These are phyloP conservation scores for Phialemonium atrogriseum DNA, from an alignment of 2,329 filamentous ascomycete genomes.

Conservation along the genomic window DNA sequence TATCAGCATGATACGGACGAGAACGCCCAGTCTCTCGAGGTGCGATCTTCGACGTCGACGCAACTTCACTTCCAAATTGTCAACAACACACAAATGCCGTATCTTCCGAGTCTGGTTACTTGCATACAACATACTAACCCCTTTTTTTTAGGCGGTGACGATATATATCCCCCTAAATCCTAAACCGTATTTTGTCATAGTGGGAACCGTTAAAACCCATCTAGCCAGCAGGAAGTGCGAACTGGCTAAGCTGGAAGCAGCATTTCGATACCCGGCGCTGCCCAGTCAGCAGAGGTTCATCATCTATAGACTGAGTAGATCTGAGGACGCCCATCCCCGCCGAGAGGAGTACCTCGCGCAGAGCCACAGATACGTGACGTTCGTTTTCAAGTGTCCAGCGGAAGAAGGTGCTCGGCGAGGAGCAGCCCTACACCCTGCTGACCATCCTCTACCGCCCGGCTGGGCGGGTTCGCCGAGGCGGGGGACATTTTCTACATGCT, in stretches of 20 bases:
- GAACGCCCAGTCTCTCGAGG: constrained; percentile 1
- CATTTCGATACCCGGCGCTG: constrained; percentile 1
- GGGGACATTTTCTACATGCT: constrained; percentile 6
- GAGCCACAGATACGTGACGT: constrained; percentile 6
- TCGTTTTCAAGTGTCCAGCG: constrained; percentile 9
- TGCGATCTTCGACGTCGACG: constrained; percentile 1
- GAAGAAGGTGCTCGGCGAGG: constrained; percentile 7
- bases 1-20: background rate
- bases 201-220: constrained; percentile 1
- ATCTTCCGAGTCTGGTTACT: background rate
- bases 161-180: background rate
- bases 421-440: constrained; percentile 9
- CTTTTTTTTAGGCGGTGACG: constrained; percentile 1
- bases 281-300: constrained; percentile 4
- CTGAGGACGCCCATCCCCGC: too few species aligned
- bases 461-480: constrained; percentile 7
- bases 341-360: constrained; percentile 3
- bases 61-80: background rate
- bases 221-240: constrained; percentile 2
- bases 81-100: too few species aligned
- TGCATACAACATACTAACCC: background rate
- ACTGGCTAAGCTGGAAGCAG: constrained; percentile 4
- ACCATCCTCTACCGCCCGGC: constrained; percentile 5
- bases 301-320: constrained; percentile 5
- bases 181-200: constrained; percentile 4